Conservation (phyloP, 192 early-diverging fungal species). For the Umbelopsis vinacea region DNA sequence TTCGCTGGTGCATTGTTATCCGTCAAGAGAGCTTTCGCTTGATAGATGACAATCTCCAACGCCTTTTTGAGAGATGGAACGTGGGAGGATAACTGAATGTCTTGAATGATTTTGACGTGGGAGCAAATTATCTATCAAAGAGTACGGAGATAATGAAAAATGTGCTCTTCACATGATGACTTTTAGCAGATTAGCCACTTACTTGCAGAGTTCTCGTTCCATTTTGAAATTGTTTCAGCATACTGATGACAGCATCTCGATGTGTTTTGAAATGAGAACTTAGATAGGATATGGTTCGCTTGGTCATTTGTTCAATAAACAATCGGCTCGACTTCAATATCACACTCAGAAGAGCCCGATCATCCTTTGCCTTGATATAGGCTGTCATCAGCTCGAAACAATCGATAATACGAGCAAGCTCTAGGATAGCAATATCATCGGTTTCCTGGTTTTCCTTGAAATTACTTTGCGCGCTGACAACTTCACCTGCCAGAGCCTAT, state of each 20-base stretch:
- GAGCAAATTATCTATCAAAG: constrained; percentile 69
- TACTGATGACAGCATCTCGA: constrained; percentile 43
- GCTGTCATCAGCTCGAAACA: constrained; percentile 50
- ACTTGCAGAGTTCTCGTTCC: constrained; percentile 57
- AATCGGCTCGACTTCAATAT: constrained; percentile 49
- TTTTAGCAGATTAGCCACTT: constrained; percentile 1
- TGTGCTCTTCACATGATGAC: too few relatives aligned
- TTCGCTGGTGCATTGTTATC: constrained; percentile 63
- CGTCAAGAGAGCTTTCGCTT: constrained; percentile 74
- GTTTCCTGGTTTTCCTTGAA: constrained; percentile 13
- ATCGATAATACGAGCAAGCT: constrained; percentile 32
- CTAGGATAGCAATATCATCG: neutral
- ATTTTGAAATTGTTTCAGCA: constrained; percentile 57
- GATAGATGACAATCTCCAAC: constrained; percentile 74
- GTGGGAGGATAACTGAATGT: constrained; percentile 59
- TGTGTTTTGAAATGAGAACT: constrained; percentile 51
- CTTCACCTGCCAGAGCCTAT: neutral
- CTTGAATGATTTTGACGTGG: constrained; percentile 75
- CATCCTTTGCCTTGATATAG: constrained; percentile 54
- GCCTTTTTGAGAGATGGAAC: constrained; percentile 73
- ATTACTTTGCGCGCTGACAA: neutral
- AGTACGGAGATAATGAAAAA: neutral
- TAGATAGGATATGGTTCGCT: constrained; percentile 52
- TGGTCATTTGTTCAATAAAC: constrained; percentile 61
- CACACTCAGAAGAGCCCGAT: constrained; percentile 47